Base-by-base conservation (phyloP, 1,284 basidiomycete species). In the Ceratobasidium sp. region DNA sequence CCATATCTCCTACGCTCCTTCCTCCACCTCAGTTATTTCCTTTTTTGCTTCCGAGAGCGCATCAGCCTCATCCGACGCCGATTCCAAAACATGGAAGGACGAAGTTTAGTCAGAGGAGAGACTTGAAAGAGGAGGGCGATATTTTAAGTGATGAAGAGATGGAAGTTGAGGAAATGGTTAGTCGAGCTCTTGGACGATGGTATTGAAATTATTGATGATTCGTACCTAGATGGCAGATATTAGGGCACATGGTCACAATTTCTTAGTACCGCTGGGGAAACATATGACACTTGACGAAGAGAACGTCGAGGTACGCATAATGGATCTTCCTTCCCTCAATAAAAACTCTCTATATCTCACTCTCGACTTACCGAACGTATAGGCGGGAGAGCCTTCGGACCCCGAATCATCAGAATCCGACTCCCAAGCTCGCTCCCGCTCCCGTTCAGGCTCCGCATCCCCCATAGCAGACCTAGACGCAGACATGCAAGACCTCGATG, bases 101-200 rank as follows among this genome's bases (percentile, higher is more conserved):
- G 45, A 75, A 73, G 45, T 72, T 93, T 76, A 89, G 89, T 78
- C 85, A 87, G 36, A 83, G 87, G 57, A 87, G 92, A 44, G 91
- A 95, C 80, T 83, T 94, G 51, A 88, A 89, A 78, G 88, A 89
- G 73, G 94, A 96, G 81, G 91, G 93, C 85, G 93, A 93, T 48
- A 93, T 95, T 76, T 84, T 96, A 75, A 94, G 91, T 77, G 93
- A 95, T 75, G 93, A 94, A 80, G 94, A 96, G 80, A 89, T 88
- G 60, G 91, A 93, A 78, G 81, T 94, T 14, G 92, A 93, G 72
- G 90, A 91, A 63, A 84, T 89, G 78, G 93, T 91, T 79, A 77
- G 82, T 29, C 14, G 31, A 50, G 64, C 31, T 17, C 2, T 51
- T 11, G 36, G 54, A 17, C 8, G 19, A 11, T 22, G 15, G 47